A percentile compares a stretch with the other conserved stretches of the same genome.
phyloP scores from a whole-genome alignment of 331 rosid species.

The Dryas integrifolia region DNA sequence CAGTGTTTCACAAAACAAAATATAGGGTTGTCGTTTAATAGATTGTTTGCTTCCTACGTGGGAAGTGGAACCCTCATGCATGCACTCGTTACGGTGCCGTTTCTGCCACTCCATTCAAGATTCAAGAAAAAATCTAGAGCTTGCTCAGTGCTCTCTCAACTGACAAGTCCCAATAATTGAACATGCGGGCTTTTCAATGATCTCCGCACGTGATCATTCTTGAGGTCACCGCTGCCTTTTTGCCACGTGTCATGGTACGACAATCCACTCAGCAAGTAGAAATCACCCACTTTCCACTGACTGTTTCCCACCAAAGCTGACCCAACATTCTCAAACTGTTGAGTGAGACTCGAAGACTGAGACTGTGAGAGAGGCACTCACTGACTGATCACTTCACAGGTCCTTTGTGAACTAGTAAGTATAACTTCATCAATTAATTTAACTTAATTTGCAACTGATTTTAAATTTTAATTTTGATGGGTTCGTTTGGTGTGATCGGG shows the following conservation, averaged over 20 bases:
- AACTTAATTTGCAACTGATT: not conserved
- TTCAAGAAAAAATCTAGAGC: not conserved
- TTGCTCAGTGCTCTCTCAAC: not conserved
- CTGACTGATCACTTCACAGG: not conserved
- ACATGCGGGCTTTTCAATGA: not conserved
- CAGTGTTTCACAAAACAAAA: not conserved
- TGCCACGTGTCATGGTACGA: conserved; percentile 11
- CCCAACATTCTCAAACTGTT: not conserved
- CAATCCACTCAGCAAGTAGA: not conserved
- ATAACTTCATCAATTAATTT: not conserved
- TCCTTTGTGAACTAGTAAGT: not conserved
- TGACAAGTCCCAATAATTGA: not conserved
- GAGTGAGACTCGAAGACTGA: conserved; percentile 1
- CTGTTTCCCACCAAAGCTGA: not conserved
- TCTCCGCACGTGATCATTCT: conserved; percentile 3
- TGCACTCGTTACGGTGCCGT: not conserved
- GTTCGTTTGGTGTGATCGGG: conserved; percentile 3
- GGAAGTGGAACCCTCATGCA: not conserved
- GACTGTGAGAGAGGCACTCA: not conserved
- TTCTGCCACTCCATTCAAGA: not conserved
- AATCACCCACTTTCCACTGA: not conserved
- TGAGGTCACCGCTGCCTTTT: not conserved
- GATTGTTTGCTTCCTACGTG: not conserved
- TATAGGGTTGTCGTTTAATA: not conserved
- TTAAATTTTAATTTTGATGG: not conserved